Evolutionary conservation across 177 flowering plant genomes (phyloP), one percentile per base, ranked within the genome.

Genomic region (Vitis hybrid): DNA sequence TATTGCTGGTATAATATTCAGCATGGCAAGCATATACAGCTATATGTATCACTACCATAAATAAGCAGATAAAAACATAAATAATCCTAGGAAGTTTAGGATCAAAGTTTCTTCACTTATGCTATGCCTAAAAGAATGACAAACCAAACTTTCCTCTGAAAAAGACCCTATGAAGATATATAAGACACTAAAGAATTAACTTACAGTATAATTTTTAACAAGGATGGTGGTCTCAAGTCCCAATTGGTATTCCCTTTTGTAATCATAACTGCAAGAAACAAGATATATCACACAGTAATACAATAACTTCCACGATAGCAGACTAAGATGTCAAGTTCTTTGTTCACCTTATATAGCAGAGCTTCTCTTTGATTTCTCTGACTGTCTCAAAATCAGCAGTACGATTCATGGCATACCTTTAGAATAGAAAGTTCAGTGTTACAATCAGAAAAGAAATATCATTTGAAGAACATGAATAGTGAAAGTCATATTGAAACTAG

Each of bases 221-320:
- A 96, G 97, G 74, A 96, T 96, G 59, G 97, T 96, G 60, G 99
- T 92, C 81, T 96, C 99, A 75, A 96, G 87, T 63, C 98, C 99
- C 80, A 96, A 72, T 69, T 96, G 97, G 75, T 96, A 93, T 75
- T 96, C 98, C 65, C 97, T 85, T 81, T 91, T 91, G 83, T 93
- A 96, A 80, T 95, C 98, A 82, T 91, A 93, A 81, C 98, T 93
- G 88, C 76, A 80, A 6, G 19, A 65, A 52, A 70, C 54, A 56
- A 61, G 4, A 75, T 55, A 30, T 5, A 54, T 66, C 5, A 9
- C 12, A 58, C 10, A 15, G 9, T 15, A 24, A 18, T 40, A 17
- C 21, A 60, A 66, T 15, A 60, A 52, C 8, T 50, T 66, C 40
- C 52, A 54, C 9, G 49, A 67, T 46, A 55, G 58, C 40, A 32